Evolutionary conservation across 163 green algal species (phyloP), one percentile per base, ranked within the genome.

Genomic region (Chloromonas sp.): DNA sequence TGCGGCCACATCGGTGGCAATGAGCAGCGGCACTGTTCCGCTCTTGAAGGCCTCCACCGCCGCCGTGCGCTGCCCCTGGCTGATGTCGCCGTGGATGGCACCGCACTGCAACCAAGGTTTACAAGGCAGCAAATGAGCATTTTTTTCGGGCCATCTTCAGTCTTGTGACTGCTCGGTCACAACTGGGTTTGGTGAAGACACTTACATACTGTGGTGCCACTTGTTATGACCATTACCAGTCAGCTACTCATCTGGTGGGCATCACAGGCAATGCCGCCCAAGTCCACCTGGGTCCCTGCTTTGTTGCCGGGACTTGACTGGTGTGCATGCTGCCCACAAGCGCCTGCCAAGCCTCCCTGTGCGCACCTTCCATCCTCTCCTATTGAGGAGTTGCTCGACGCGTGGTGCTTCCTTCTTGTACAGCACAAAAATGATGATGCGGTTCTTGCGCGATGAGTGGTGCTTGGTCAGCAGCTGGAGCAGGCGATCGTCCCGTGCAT

Each of bases 381-480:
- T 87, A 14, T 88, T 84, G 60, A 99, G 90, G 80, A 94, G 84
- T 61, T 88, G 59, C 91, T 98, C 95, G 71, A 98, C 92, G 1
- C 95, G 91, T 60, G 91, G 90, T 58, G 96, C 95, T 88, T 98
- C 95, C 89, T 96, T 98, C 85, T 98, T 94, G 87, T 95, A 95
- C 59, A 99, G 91, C 85, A 98, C 96, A 88, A 99, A 99, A 5
- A 99, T 93, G 81, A 99, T 95, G 71, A 96, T 88, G 79, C 95
- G 92, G 87, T 98, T 98, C 71, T 85, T 91, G 15, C 88, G 88
- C 70, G 79, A 89, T 83, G 85, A 86, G 87, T 98, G 95, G 91
- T 98, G 92, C 91, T 97, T 87, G 58, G 89, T 60, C 81, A 99
- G 89, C 86, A 99, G 91, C 81, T 92, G 85, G 74, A 95, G 85